Evolutionary conservation across 106 monocot species (phyloP).

Genomic region (Dendrobium catenatum): DNA sequence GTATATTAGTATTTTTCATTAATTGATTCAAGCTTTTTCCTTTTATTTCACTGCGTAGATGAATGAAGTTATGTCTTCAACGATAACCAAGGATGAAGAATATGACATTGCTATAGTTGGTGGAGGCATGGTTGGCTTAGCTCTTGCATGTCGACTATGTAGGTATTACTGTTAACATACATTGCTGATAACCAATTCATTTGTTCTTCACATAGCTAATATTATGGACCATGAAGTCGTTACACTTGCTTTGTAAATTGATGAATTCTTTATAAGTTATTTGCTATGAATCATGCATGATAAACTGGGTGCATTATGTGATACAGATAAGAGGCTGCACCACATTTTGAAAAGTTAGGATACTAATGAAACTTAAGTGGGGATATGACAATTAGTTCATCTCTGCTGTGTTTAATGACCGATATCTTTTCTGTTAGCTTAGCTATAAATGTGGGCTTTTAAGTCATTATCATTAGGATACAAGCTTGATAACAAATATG

Average conservation of each 20-base stretch:
- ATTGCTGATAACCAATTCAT: neutral
- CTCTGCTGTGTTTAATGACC: too few species aligned
- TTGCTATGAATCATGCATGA: neutral
- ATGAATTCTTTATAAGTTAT: neutral
- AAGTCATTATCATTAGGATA: neutral
- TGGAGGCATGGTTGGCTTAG: constrained; percentile 98
- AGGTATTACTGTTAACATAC: constrained; percentile 28
- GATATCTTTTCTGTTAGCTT: neutral
- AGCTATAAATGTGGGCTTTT: neutral
- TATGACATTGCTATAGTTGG: constrained; percentile 85
- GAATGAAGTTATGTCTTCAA: constrained; percentile 2
- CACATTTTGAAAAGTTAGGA: too few species aligned
- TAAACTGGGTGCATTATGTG: neutral
- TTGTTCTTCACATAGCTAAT: neutral
- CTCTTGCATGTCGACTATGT: constrained; percentile 84
- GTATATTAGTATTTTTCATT: neutral
- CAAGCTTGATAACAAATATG: neutral
- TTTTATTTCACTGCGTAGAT: constrained; percentile 7
- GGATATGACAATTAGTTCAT: too few species aligned
- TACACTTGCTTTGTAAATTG: neutral
- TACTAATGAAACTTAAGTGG: too few species aligned
- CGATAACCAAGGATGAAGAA: constrained; percentile 16
- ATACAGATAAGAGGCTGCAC: too few species aligned
- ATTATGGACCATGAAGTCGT: neutral
- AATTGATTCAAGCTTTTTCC: neutral